Evolutionary conservation across 106 monocot species (phyloP), one percentile per base, ranked within the genome.

Genomic region (Dendrobium officinale): DNA sequence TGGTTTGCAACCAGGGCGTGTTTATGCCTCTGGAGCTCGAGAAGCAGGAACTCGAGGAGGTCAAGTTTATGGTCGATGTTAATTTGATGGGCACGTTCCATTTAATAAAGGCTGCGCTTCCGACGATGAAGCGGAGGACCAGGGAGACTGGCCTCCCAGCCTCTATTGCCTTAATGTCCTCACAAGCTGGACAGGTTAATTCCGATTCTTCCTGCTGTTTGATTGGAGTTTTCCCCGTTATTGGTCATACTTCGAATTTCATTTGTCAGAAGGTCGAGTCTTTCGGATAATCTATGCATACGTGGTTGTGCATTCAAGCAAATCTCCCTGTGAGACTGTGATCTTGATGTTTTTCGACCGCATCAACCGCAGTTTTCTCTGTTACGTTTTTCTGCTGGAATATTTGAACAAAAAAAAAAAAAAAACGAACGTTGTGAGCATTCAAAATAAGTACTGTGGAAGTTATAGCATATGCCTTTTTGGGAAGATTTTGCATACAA

Each of bases 91-190:
- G 95, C 27, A 93, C 87, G 0, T 83, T 93, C 44, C 73, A 91
- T 79, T 77, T 95, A 26, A 83, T 95, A 67, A 95, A 91, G 86
- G 95, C 90, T 9, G 92, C 88, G 9, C 83, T 95, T 22, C 90
- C 92, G 33, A 86, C 19, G 29, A 95, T 95, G 92, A 89, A 86
- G 85, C 79, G 16, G 33, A 79, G 81, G 44, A 55, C 88, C 1
- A 64, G 31, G 37, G 83, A 79, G 26, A 87, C 82, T 19, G 72
- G 81, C 43, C 42, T 85, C 49, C 79, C 90, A 16, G 87, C 81
- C 7, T 91, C 93, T 37, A 91, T 95, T 73, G 92, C 93, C 75
- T 86, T 95, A 77, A 83, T 93, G 79, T 93, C 92, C 13, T 95
- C 95, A 3, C 89, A 91, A 68, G 93, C 93, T 37, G 92, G 91